A percentile compares a stretch with the other conserved stretches of the same genome.
Conservation (phyloP, 2,329 filamentous ascomycete genomes). For the Calonectria pauciramosa region DNA sequence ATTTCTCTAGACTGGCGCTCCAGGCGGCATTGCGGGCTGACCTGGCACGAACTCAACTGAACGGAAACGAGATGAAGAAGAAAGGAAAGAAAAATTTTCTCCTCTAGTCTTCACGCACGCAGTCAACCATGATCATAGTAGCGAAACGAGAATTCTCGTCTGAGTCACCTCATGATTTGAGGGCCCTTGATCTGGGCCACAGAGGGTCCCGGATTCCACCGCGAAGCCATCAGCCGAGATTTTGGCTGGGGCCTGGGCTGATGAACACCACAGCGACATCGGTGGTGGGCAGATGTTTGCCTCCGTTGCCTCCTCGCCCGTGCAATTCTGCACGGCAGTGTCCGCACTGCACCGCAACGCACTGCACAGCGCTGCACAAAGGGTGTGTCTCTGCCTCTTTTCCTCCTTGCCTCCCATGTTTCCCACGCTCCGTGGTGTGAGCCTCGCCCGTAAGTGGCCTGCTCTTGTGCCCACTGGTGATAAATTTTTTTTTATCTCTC, state of each 20-base stretch:
- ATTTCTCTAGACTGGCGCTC: slow-evolving; percentile 8
- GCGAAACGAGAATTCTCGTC: slow-evolving; percentile 43
- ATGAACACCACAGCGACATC: slow-evolving; percentile 47
- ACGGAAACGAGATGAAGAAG: slow-evolving; percentile 20
- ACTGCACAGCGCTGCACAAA: slow-evolving; percentile 35
- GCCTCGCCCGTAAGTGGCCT: slow-evolving; percentile 40
- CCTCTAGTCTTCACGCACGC: slow-evolving; percentile 29
- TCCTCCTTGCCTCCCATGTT: slow-evolving; percentile 32
- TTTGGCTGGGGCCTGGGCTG: slow-evolving; percentile 45
- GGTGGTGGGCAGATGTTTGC: slow-evolving; percentile 47
- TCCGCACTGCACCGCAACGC: slow-evolving; percentile 35
- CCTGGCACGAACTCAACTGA: slow-evolving; percentile 14
- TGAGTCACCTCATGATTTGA: slow-evolving; percentile 35
- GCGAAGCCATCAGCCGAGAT: slow-evolving; percentile 47
- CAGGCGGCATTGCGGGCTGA: slow-evolving; percentile 32
- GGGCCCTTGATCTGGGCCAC: slow-evolving; percentile 25
- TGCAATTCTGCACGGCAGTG: slow-evolving; percentile 45
- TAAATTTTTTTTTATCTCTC: slow-evolving; percentile 2
- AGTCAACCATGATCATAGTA: slow-evolving; percentile 25
- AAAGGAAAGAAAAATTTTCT: slow-evolving; percentile 35
- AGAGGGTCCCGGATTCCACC: slow-evolving; percentile 47
- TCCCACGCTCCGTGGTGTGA: slow-evolving; percentile 41
- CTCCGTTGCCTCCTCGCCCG: slow-evolving; percentile 40
- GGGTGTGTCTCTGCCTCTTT: slow-evolving; percentile 25
- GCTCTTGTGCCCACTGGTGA: slow-evolving; percentile 39